These are phyloP conservation scores for Leishmania tarentolae DNA, from an alignment of 208 protist species.

Conservation along the genomic window DNA sequence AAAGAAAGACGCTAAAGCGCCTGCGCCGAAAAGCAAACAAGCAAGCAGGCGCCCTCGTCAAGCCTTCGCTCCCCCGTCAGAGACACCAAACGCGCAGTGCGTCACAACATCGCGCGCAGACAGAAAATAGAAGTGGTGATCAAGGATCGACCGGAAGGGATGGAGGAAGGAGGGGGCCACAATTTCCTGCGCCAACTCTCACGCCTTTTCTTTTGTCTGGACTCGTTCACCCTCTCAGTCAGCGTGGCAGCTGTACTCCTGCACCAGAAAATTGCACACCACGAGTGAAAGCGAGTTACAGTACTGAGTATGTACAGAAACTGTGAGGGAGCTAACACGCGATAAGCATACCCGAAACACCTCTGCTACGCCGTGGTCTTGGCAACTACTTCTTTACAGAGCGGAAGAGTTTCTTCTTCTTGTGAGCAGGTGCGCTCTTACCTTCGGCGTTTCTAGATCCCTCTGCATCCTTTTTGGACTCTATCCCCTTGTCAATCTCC, in stretches of 20 bases:
- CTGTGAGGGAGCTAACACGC: neutral
- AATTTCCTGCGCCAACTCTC: neutral
- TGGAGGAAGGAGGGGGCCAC: neutral
- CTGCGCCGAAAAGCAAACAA: too few species aligned
- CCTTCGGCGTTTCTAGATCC: neutral
- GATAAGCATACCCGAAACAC: neutral
- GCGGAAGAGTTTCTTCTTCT: constrained; percentile 71
- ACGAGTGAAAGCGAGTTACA: neutral
- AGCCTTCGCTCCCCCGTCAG: neutral
- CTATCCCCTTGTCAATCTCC: constrained; percentile 38
- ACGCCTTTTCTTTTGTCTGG: neutral
- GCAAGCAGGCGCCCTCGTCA: neutral
- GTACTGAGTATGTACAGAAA: neutral
- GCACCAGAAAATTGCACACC: neutral
- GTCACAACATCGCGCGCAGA: neutral
- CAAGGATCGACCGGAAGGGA: neutral
- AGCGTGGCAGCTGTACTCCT: neutral
- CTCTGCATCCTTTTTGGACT: constrained; percentile 11
- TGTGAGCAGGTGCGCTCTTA: constrained; percentile 25
- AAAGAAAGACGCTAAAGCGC: too few species aligned
- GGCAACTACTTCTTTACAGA: constrained; percentile 67
- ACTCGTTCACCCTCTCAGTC: too few species aligned
- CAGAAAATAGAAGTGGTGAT: neutral
- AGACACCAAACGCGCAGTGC: neutral
- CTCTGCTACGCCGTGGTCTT: neutral